Base-by-base conservation (phyloP, 495 filamentous ascomycete genomes). In the Penicillium subrubescens region DNA sequence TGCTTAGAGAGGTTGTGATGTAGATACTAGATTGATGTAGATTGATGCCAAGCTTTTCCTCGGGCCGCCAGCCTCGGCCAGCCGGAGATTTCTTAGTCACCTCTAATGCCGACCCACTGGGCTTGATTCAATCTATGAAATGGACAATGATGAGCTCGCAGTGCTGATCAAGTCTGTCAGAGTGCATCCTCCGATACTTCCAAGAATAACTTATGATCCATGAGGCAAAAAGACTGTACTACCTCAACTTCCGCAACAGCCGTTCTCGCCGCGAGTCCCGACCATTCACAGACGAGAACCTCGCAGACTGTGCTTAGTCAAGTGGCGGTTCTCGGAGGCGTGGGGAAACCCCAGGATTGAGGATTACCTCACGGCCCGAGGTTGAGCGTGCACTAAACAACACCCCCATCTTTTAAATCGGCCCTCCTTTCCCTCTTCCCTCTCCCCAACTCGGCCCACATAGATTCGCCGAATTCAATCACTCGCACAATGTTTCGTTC, bases 401-500 rank as follows among this genome's bases (percentile, higher is more conserved):
- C 54, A 6, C 41, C 52, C 4, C 25, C 62, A 14, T 52, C 43
- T 56, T 62, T 29, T 44, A 34, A 21, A 34, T 46, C 17, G 3
- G 50, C 27, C 39, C 63, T 55, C 15, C 33, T 60, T 51, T 21
- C 23, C 37, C 31, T 17, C 57, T 37, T 53, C 57, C 34, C 15
- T 3, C 48, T 68, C 25, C 37, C n/a, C 14, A 44, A 43, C 31
- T 43, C 33, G 29, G 34, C 53, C 48, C 21, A 25, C 11, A 21
- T 35, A 35, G 29, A 25, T 25, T 48, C 29, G 54, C 29, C 46
- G 51, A 17, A 23, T 5, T 34, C 23, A 27, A 17, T 50, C 21
- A 10, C 21, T 31, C 33, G 39, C 41, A 62, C 44, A 65, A 81
- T 81, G 79, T 67, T 80, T 60, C 77, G 79, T 25, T 71, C 69